phyloP scores from a whole-genome alignment of 202 grass and related monocot genomes.

The Schoenoplectus tabernaemontani region DNA sequence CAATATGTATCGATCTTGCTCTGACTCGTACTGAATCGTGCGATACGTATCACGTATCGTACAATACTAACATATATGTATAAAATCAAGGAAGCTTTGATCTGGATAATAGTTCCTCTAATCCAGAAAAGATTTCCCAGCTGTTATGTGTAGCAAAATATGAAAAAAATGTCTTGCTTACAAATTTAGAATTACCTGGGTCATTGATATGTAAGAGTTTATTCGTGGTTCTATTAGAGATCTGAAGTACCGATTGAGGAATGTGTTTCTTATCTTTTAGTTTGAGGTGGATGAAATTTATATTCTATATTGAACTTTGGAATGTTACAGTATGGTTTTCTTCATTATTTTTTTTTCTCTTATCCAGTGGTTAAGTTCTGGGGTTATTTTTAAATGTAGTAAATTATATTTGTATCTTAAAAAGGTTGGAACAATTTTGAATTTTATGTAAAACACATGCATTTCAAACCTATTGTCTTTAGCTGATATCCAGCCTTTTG shows the following conservation, averaged over 20 bases:
- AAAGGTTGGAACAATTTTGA: not conserved
- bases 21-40: too few species aligned
- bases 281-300: not conserved
- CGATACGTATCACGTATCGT: too few species aligned
- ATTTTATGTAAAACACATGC: not conserved
- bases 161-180: not conserved
- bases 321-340: not conserved
- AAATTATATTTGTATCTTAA: conserved; percentile 3
- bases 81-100: not conserved
- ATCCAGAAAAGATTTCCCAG: not conserved
- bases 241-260: not conserved
- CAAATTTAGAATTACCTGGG: not conserved
- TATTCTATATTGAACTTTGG: not conserved
- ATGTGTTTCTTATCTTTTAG: not conserved
- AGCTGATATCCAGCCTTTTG: not conserved
- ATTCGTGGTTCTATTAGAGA: not conserved
- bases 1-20: too few species aligned
- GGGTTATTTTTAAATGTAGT: not conserved
- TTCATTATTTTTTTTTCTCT: not conserved
- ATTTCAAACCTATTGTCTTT: not conserved
- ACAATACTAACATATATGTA: not conserved
- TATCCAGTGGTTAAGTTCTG: not conserved
- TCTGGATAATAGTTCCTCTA: not conserved
- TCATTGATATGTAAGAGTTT: not conserved
- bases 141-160: not conserved